Evolutionary conservation across 106 monocot genomes (phyloP).

Genomic region (Alisma plantagoaquatica): DNA sequence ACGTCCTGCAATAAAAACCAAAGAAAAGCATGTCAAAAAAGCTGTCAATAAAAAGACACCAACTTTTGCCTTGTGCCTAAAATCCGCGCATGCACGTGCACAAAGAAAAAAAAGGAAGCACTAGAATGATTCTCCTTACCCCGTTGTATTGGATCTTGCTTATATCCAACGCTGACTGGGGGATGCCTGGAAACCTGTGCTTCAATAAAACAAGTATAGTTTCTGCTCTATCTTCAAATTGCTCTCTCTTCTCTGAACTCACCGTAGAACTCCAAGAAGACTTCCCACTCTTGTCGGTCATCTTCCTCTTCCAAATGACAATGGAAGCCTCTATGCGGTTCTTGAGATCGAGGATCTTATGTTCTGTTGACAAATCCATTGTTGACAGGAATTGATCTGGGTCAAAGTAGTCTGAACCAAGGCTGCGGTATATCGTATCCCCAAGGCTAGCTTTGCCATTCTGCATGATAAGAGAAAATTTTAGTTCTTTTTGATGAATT

Average conservation of each 20-base stretch:
- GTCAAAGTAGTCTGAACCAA: constrained; percentile 53
- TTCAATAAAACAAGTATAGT: constrained; percentile 73
- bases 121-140: too few relatives aligned
- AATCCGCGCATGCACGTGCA: background rate
- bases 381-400: constrained; percentile 50
- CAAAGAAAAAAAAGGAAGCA: background rate
- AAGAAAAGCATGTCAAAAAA: background rate
- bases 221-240: constrained; percentile 87
- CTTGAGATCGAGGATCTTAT: constrained; percentile 71
- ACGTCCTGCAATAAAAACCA: constrained; percentile 43
- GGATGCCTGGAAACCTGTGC: constrained; percentile 70
- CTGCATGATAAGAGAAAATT: too few relatives aligned
- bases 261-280: constrained; percentile 77
- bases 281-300: constrained; percentile 66
- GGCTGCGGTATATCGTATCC: constrained; percentile 31
- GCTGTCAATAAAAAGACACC: too few relatives aligned
- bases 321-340: constrained; percentile 74
- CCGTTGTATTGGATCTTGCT: constrained; percentile 81
- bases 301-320: constrained; percentile 93
- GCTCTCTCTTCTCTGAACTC: constrained; percentile 82
- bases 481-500: too few relatives aligned
- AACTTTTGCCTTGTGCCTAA: background rate
- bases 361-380: constrained; percentile 64
- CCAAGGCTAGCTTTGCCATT: constrained; percentile 26
- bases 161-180: constrained; percentile 78